Evolutionary conservation across 2,329 filamentous ascomycete species (phyloP).

Genomic region (Pseudogymnoascus sp.): DNA sequence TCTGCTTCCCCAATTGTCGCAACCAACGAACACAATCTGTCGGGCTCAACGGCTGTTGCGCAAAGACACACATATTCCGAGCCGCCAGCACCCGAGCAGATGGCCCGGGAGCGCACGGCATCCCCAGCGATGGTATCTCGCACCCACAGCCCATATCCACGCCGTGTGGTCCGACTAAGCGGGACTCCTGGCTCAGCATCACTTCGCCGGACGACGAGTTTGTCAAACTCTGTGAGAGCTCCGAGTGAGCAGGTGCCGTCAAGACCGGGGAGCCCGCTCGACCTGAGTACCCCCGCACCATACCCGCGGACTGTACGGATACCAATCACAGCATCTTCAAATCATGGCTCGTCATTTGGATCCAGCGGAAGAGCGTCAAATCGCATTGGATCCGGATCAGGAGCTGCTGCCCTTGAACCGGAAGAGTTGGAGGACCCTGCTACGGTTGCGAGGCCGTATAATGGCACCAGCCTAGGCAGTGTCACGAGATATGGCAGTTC

Average conservation of each 20-base stretch:
- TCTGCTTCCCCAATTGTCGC: constrained; percentile 17
- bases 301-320: constrained; percentile 25
- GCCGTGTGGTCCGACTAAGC: constrained; percentile 27
- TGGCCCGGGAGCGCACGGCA: neutral
- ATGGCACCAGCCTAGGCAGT: constrained; percentile 43
- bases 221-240: constrained; percentile 23
- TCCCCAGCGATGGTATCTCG: neutral
- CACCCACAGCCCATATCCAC: constrained; percentile 23
- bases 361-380: constrained; percentile 23
- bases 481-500: constrained; percentile 44
- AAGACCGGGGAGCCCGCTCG: constrained; percentile 18
- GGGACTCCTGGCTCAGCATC: constrained; percentile 25
- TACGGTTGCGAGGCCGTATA: constrained; percentile 42
- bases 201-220: constrained; percentile 22
- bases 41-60: neutral
- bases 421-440: constrained; percentile 31
- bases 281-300: constrained; percentile 27
- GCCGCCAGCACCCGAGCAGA: neutral
- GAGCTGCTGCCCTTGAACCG: constrained; percentile 19
- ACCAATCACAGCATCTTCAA: constrained; percentile 22
- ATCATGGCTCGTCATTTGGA: constrained; percentile 21
- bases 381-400: constrained; percentile 15
- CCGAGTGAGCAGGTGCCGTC: constrained; percentile 13
- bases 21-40: neutral
- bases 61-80: neutral